Evolutionary conservation across 805 yeast species (phyloP), one percentile per base, ranked within the genome.

Genomic region (Wickerhamomyces silvicola): DNA sequence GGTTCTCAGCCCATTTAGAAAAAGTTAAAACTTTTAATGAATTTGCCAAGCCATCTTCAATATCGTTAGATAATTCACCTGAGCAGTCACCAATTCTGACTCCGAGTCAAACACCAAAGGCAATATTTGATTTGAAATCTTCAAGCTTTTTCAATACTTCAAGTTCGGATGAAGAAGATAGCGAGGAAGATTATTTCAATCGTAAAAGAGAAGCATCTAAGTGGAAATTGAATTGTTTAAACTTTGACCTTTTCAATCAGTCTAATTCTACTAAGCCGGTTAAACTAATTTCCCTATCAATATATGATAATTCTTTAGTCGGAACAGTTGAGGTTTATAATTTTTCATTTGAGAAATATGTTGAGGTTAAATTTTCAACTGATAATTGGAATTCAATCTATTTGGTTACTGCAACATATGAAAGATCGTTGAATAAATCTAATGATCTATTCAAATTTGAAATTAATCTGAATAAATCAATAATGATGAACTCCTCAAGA

Each of bases 1-100:
- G 84, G 33, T 80, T 80, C 53, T 82, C 85, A 2, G 52, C 70
- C 6, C 61, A 72, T 30, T 59, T 79, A 36, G 78, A 75, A 32
- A 75, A 75, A 24, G 69, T 81, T 35, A 79, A 79, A 52, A 71
- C 72, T 46, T 80, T 81, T 49, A 74, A 75, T 44, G 77, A 76
- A 26, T 53, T 57, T 18, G 78, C 72, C 30, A 72, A 70, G 40
- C 86, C 87, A 19, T 63, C 67, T 9, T 68, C 81, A 2, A 81
- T 79, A n/a, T 75, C 82, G 0, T 59, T 64, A 31, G 75, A 72
- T 26, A 67, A 65, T 41, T 68, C 81, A 2, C 79, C 79, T 1
- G 48, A 50, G 15, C 32, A 27, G 6, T 38, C 50, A 3, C 45
- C 51, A 5, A n/a, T 10, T 10, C 18, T 17, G 15, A 12, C 12